Evolutionary conservation across 2,329 filamentous ascomycete species (phyloP).

Genomic region (Curvularia spicifera): DNA sequence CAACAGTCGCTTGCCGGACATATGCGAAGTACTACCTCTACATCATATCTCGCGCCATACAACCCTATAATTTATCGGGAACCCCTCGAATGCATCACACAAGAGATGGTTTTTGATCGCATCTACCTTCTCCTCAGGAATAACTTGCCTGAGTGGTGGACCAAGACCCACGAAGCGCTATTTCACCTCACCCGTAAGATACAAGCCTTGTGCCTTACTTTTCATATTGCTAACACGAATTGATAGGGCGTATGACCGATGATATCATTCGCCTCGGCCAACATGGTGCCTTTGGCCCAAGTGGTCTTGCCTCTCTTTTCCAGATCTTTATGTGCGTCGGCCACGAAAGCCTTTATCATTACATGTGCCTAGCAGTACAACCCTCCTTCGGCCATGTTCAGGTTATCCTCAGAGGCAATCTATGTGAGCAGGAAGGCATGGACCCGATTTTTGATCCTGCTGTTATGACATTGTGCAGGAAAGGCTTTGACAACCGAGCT

Average conservation of each 20-base stretch:
- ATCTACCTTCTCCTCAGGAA: conserved; percentile 5
- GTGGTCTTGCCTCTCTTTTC: conserved; percentile 5
- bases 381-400: not conserved
- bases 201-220: not conserved
- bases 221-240: not conserved
- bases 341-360: conserved; percentile 9
- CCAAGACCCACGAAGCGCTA: not conserved
- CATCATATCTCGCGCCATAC: not conserved
- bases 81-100: conserved; percentile 5
- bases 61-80: not conserved
- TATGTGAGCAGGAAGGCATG: conserved; percentile 4
- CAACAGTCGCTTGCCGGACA: not conserved
- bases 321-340: conserved; percentile 16
- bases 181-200: conserved; percentile 1
- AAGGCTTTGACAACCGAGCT: conserved; percentile 11
- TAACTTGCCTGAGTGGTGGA: conserved; percentile 3
- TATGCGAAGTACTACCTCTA: not conserved
- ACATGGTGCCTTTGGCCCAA: conserved; percentile 12
- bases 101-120: conserved; percentile 4
- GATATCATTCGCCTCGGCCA: not conserved
- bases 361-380: conserved; percentile 14
- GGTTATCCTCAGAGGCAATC: conserved; percentile 10
- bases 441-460: conserved; percentile 11
- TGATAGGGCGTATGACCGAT: not conserved
- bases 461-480: conserved; percentile 6